phyloP scores from a whole-genome alignment of 1,139 yeast genomes.

The Lodderomyces orthopsilosis region DNA sequence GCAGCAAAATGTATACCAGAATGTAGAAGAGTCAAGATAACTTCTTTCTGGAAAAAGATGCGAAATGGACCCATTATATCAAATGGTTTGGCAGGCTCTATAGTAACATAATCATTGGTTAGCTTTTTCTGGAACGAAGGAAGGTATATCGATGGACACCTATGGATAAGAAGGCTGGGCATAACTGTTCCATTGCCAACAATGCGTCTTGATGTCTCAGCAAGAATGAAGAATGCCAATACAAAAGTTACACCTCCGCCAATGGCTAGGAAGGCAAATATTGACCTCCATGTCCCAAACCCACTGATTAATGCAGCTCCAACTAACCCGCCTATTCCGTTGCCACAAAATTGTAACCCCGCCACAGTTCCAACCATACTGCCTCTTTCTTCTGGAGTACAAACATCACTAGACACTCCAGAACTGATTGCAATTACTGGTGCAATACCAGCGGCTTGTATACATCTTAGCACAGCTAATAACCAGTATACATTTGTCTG shows the following conservation, averaged over 20 bases:
- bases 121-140: conserved; percentile 24
- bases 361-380: conserved; percentile 38
- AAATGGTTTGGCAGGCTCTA: conserved; percentile 18
- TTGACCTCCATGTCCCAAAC: conserved; percentile 36
- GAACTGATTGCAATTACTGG: conserved; percentile 39
- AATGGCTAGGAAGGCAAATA: conserved; percentile 36
- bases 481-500: conserved; percentile 36
- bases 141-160: conserved; percentile 23
- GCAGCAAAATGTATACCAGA: conserved; percentile 35
- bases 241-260: conserved; percentile 34
- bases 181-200: conserved; percentile 40
- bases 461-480: conserved; percentile 32
- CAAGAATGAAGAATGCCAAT: conserved; percentile 23
- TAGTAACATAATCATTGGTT: conserved; percentile 27
- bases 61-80: conserved; percentile 29
- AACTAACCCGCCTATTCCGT: conserved; percentile 38
- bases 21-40: conserved; percentile 27
- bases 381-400: conserved; percentile 35
- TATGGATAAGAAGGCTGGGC: conserved; percentile 23
- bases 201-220: conserved; percentile 36
- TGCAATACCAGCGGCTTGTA: conserved; percentile 43
- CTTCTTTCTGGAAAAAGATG: conserved; percentile 24
- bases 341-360: conserved; percentile 37
- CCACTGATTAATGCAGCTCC: conserved; percentile 34
- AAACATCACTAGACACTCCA: conserved; percentile 42